Evolutionary conservation across 768 basidiomycete genomes (phyloP).

Genomic region (Podaxis carcinomalis): DNA sequence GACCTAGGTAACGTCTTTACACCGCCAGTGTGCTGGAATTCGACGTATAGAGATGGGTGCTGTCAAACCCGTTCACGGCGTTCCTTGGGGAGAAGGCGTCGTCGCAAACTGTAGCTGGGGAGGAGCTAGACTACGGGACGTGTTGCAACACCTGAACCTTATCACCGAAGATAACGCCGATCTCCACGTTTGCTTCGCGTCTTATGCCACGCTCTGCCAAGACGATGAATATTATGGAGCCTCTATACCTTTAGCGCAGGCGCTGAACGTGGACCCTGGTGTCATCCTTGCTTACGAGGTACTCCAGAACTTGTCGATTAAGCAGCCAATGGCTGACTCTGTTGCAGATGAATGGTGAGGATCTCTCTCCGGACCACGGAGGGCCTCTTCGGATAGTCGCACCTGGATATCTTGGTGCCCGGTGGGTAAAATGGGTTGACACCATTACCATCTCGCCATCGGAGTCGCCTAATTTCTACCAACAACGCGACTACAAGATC

Average conservation of each 20-base stretch:
- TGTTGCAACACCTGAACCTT: conserved; percentile 45
- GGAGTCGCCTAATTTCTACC: conserved; percentile 69
- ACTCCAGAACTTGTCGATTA: conserved; percentile 3
- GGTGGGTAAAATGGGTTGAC: conserved; percentile 78
- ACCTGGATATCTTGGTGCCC: conserved; percentile 63
- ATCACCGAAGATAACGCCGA: conserved; percentile 19
- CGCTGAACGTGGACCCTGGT: conserved; percentile 40
- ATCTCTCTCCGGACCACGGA: conserved; percentile 56
- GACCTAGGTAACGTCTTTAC: no score
- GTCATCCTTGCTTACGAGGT: conserved; percentile 65
- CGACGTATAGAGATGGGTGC: conserved; percentile 60
- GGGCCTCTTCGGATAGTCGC: conserved; percentile 65
- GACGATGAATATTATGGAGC: conserved; percentile 61
- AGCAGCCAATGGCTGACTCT: background rate
- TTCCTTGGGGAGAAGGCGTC: conserved; percentile 66
- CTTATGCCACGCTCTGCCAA: conserved; percentile 55
- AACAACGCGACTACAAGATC: conserved; percentile 69
- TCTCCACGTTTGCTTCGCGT: conserved; percentile 57
- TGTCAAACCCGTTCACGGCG: conserved; percentile 52
- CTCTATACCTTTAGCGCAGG: conserved; percentile 54
- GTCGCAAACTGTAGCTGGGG: conserved; percentile 67
- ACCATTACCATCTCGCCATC: conserved; percentile 45
- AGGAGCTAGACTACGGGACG: conserved; percentile 53
- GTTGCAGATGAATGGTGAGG: conserved; percentile 63
- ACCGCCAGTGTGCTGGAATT: conserved; percentile 57